Percentiles rank a stretch among this genome's conserved stretches.
phyloP scores from a whole-genome alignment of 306 rosid species.

The Begonia peltatifolia region DNA sequence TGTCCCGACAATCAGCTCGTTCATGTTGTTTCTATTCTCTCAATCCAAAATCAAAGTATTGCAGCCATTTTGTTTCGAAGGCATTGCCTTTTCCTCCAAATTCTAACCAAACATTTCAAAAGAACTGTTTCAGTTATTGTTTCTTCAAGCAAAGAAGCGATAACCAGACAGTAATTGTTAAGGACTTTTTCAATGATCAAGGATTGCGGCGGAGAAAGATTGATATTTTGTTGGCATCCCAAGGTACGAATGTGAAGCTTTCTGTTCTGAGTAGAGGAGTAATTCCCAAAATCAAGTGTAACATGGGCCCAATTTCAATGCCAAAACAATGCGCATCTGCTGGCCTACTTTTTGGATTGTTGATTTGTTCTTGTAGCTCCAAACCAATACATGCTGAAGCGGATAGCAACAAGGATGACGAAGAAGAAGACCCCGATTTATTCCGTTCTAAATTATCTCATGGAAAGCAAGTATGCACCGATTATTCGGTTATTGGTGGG shows the following conservation, averaged over 20 bases:
- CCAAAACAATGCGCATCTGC: slow-evolving; percentile 43
- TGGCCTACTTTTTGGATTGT: slow-evolving; percentile 51
- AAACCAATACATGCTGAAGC: slow-evolving; percentile 46
- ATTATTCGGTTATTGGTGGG: slow-evolving; percentile 82
- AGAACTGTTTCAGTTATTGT: slow-evolving; percentile 37
- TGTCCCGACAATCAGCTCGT: slow-evolving; percentile 29
- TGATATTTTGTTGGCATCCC: slow-evolving; percentile 42
- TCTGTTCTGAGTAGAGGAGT: slow-evolving; percentile 33
- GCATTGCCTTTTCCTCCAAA: slow-evolving; percentile 22
- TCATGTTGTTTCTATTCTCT: slow-evolving; percentile 26
- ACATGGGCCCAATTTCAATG: slow-evolving; percentile 34
- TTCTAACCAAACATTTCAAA: slow-evolving; percentile 30
- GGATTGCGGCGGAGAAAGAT: slow-evolving; percentile 20
- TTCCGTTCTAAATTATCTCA: slow-evolving; percentile 35
- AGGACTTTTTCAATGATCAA: slow-evolving; percentile 15
- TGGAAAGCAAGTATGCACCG: slow-evolving; percentile 65
- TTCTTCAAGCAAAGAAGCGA: slow-evolving; percentile 34
- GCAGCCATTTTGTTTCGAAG: slow-evolving; percentile 23
- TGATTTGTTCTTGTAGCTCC: slow-evolving; percentile 49
- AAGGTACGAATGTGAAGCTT: slow-evolving; percentile 40
- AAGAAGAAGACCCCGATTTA: slow-evolving; percentile 21
- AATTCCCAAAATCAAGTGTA: slow-evolving; percentile 39
- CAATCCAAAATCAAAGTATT: slow-evolving; percentile 24
- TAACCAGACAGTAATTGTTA: slow-evolving; percentile 15
- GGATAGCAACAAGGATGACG: slow-evolving; percentile 19